These are phyloP conservation scores for Begonia fuchsioides DNA, from an alignment of 306 rosid genomes.

Conservation along the genomic window DNA sequence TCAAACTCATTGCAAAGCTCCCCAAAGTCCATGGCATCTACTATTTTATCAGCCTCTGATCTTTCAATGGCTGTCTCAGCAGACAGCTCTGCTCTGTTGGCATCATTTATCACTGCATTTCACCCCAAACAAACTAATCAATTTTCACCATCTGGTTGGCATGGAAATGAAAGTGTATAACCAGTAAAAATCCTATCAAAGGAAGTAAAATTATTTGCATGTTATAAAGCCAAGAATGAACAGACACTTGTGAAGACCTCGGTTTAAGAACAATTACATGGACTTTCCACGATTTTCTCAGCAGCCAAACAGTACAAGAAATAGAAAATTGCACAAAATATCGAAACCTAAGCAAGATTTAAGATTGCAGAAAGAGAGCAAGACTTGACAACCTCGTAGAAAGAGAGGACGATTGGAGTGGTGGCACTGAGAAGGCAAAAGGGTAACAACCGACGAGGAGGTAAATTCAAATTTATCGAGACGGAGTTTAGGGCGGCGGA, in stretches of 20 bases:
- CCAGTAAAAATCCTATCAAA: too few relatives aligned
- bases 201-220: too few relatives aligned
- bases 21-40: constrained; percentile 73
- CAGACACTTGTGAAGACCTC: too few relatives aligned
- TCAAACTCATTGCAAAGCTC: constrained; percentile 94
- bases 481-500: constrained; percentile 4
- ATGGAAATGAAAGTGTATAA: too few relatives aligned
- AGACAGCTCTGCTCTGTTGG: constrained; percentile 32
- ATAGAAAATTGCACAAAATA: too few relatives aligned
- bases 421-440: constrained; percentile 14
- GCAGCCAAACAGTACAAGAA: too few relatives aligned
- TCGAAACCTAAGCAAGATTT: background rate
- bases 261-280: too few relatives aligned
- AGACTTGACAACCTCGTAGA: constrained; percentile 34
- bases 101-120: constrained; percentile 46
- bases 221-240: too few relatives aligned
- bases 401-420: constrained; percentile 15
- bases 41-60: constrained; percentile 64
- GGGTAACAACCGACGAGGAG: constrained; percentile 6
- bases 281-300: too few relatives aligned
- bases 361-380: background rate
- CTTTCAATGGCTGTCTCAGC: constrained; percentile 20
- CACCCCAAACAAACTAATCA: background rate
- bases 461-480: constrained; percentile 12
- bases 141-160: background rate